Base-by-base conservation (phyloP, 495 filamentous ascomycete species). In the Lasiosphaeriaceae sp. region DNA sequence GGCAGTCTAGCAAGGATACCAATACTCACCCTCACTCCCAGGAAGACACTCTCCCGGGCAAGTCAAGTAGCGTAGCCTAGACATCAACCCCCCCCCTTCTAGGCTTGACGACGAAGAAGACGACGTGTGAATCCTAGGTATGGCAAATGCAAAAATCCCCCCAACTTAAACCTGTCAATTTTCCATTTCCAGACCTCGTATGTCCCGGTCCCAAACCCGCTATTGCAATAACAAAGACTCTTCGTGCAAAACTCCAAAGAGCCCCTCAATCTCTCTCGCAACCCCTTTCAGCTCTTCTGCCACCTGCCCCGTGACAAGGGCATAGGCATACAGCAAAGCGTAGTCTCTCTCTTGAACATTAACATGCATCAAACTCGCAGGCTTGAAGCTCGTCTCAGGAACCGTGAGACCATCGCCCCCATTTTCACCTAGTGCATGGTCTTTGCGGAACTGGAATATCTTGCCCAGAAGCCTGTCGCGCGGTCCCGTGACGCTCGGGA, bases 381-480 rank as follows among this genome's bases (percentile, higher is more conserved):
- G 11, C 1, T 14, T 39, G 6, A 31, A 31, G 3, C 26, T 9
- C 9, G 26, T 31, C 26, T 35, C 49, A 3, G 12, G 37, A 11
- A 20, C 20, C 17, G 17, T 19, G 67, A 55, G 4, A 11, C 39
- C 39, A 62, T 60, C 45, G 59, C 71, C 49, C 68, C n/a, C 17
- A 54, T 24, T 26, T 55, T 63, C 59, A 64, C 39, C 12, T 31
- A 66, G 56, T 20, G 61, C 78, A n/a, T 80, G 81, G 52, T 86
- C 81, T 64, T 86, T 86, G 26, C 92, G 77, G 70, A 92, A 97
- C 60, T 84, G 83, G 59, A 91, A 96, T 37, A 96, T 86, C 71
- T 90, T 93, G 11, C 90, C 90, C n/a, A 98, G 77, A 43, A 97
- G 71, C 53, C 90, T 77, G 65, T 97, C 93, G 26, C 94, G 76